These are phyloP conservation scores for Hanseniaspora vineae DNA, from an alignment of 805 yeast species.

Conservation along the genomic window DNA sequence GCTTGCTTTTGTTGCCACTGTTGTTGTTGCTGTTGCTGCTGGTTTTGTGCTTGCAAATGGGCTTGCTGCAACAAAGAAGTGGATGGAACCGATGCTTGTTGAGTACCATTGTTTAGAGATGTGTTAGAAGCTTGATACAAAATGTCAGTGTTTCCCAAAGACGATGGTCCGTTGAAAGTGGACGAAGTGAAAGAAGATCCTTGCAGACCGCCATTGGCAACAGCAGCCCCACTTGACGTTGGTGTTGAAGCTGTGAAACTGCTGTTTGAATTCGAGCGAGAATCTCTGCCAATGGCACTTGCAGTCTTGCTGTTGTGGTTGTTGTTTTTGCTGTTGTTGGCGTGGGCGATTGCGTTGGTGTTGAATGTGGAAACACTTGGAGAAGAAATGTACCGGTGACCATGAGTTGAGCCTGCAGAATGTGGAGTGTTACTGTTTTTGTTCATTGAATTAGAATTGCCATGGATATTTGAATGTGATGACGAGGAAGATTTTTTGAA, in stretches of 20 bases:
- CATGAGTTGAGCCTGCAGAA: not conserved
- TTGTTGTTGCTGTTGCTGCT: constrained; percentile 3
- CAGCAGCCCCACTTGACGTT: no score
- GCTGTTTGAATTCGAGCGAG: no score
- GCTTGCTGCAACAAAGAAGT: not conserved
- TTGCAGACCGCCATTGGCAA: not conserved
- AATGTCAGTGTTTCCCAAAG: constrained; percentile 6
- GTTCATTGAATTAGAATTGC: not conserved
- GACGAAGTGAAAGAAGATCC: constrained; percentile 2
- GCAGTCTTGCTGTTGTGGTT: not conserved
- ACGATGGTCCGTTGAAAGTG: constrained; percentile 6
- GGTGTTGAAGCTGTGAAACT: no score
- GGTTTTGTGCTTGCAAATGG: not conserved
- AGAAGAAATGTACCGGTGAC: not conserved
- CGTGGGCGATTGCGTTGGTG: constrained; percentile 6
- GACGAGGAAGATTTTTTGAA: constrained; percentile 2
- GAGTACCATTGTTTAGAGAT: not conserved
- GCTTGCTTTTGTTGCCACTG: not conserved
- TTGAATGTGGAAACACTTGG: constrained; percentile 7
- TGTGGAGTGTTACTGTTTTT: not conserved
- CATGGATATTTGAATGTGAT: not conserved
- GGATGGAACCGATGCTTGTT: not conserved
- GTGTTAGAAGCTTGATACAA: constrained; percentile 5
- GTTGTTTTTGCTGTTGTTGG: not conserved
- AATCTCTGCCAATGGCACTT: no score